phyloP scores from a whole-genome alignment of 768 basidiomycete genomes.

The Suillus decipiens region DNA sequence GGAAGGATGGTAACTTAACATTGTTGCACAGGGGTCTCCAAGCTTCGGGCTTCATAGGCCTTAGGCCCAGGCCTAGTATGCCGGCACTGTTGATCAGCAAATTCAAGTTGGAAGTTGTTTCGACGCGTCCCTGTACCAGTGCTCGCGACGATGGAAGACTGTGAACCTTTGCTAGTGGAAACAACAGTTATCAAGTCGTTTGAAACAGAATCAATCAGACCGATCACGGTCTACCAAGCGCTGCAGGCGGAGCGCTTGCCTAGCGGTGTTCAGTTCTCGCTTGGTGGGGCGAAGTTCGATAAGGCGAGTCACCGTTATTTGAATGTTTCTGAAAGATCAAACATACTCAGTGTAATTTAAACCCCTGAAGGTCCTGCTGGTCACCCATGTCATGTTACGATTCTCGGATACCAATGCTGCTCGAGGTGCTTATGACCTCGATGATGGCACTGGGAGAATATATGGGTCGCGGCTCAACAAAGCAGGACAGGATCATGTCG shows the following conservation, averaged over 20 bases:
- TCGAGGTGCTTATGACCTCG: constrained; percentile 24
- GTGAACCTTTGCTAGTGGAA: constrained; percentile 12
- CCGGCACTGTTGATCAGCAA: background rate
- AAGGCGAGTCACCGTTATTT: constrained; percentile 29
- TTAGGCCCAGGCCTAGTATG: background rate
- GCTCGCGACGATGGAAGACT: constrained; percentile 13
- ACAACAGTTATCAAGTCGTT: constrained; percentile 9
- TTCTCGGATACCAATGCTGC: constrained; percentile 16
- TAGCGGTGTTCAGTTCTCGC: constrained; percentile 42
- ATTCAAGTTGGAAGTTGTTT: background rate
- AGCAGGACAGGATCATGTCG: constrained; percentile 15
- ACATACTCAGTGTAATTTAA: background rate
- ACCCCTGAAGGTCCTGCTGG: constrained; percentile 45
- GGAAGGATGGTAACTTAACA: background rate
- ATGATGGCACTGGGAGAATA: constrained; percentile 41
- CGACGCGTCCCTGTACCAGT: background rate
- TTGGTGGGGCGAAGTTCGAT: constrained; percentile 45
- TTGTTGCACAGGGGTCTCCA: background rate
- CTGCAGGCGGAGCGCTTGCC: constrained; percentile 43
- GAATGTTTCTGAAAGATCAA: background rate
- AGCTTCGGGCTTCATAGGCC: background rate
- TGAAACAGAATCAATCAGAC: constrained; percentile 33
- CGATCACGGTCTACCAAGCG: constrained; percentile 59
- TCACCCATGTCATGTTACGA: constrained; percentile 41
- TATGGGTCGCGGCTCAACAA: background rate